These are phyloP conservation scores for Agrocybe pediades DNA, from an alignment of 768 basidiomycete species.

Conservation along the genomic window DNA sequence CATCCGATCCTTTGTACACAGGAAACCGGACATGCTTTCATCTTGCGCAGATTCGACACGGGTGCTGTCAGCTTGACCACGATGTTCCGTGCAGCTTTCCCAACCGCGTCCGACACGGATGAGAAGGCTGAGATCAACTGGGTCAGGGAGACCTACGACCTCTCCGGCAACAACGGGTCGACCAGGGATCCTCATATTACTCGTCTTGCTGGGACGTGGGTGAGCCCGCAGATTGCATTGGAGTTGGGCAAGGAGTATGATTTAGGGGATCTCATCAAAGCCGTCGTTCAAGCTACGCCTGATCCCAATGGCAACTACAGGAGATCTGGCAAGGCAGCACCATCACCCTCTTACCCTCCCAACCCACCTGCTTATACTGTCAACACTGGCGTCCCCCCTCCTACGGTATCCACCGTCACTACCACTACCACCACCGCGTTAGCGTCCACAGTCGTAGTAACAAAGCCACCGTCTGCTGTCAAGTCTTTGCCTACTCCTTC, in stretches of 20 bases:
- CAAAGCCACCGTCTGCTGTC: conserved; percentile 29
- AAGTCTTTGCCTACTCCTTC: conserved; percentile 44
- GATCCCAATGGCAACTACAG: conserved; percentile 81
- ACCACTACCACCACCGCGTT: conserved; percentile 21
- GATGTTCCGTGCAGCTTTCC: conserved; percentile 96
- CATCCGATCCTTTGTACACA: conserved; percentile 31
- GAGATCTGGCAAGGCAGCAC: conserved; percentile 54
- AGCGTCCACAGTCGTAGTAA: conserved; percentile 11
- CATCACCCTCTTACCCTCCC: conserved; percentile 20
- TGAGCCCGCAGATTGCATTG: conserved; percentile 63
- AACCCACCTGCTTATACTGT: conserved; percentile 7
- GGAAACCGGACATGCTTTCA: conserved; percentile 86
- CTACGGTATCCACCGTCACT: conserved; percentile 31
- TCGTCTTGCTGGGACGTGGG: conserved; percentile 91
- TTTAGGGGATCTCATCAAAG: conserved; percentile 59
- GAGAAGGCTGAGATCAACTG: conserved; percentile 82
- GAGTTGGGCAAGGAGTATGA: conserved; percentile 69
- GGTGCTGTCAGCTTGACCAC: conserved; percentile 91
- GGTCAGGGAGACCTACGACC: conserved; percentile 81
- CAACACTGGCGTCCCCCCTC: conserved; percentile 24
- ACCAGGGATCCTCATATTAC: conserved; percentile 58
- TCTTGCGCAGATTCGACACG: conserved; percentile 92
- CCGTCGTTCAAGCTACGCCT: conserved; percentile 71
- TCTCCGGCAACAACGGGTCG: conserved; percentile 75
- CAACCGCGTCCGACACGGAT: conserved; percentile 70